phyloP scores from a whole-genome alignment of 306 rosid species.

The Sechiopsis laciniata region DNA sequence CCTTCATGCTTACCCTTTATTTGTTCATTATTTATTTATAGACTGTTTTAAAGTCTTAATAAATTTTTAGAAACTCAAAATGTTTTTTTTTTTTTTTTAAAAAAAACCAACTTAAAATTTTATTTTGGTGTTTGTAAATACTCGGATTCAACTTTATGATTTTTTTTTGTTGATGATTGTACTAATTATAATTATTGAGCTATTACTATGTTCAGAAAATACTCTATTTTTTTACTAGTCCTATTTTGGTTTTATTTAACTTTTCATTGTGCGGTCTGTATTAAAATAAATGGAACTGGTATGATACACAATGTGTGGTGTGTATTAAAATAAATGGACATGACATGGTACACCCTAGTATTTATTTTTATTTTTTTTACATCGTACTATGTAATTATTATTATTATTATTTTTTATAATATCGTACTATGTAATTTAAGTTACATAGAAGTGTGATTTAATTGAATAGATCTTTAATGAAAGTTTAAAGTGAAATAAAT shows the following conservation, averaged over 20 bases:
- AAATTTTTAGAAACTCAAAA: neutral
- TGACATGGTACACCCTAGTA: neutral
- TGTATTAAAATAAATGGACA: neutral
- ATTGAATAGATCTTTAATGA: neutral
- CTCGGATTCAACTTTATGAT: too few relatives aligned
- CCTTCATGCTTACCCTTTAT: neutral
- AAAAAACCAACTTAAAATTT: neutral
- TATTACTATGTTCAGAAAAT: too few relatives aligned
- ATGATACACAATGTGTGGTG: neutral
- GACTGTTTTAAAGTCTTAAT: neutral
- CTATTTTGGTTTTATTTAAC: neutral
- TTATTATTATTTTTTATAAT: too few relatives aligned
- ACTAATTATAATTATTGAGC: too few relatives aligned
- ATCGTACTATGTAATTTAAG: neutral
- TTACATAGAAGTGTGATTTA: neutral
- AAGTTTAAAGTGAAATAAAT: neutral
- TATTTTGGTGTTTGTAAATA: too few relatives aligned
- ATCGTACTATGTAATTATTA: neutral
- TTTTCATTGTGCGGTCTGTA: neutral
- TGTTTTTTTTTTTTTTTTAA: too few relatives aligned
- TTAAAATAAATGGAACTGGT: neutral
- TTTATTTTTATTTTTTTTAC: too few relatives aligned
- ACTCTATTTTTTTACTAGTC: too few relatives aligned
- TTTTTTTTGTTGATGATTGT: too few relatives aligned
- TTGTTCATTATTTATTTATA: neutral